Evolutionary conservation across 1,284 basidiomycete species (phyloP).

Genomic region (Rugosomyces carneus): DNA sequence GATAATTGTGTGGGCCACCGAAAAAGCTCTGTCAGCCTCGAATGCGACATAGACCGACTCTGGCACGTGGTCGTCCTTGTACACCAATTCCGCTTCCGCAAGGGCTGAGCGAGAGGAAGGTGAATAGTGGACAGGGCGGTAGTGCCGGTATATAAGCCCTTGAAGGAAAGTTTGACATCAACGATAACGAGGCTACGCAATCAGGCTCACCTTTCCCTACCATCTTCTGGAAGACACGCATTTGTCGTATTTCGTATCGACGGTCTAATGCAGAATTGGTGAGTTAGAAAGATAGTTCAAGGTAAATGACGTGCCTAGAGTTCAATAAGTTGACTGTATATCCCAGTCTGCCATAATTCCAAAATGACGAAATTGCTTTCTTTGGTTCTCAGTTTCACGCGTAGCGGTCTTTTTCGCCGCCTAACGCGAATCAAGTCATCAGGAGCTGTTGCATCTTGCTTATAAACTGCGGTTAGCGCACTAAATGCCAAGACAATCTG

Average conservation of each 20-base stretch:
- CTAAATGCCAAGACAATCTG: conserved; percentile 24
- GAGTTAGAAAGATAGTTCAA: neutral
- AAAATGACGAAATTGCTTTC: conserved; percentile 74
- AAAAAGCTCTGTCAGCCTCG: conserved; percentile 37
- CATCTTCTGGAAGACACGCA: conserved; percentile 86
- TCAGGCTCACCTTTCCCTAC: conserved; percentile 62
- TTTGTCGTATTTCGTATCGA: conserved; percentile 84
- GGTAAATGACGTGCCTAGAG: conserved; percentile 59
- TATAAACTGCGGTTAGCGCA: conserved; percentile 11
- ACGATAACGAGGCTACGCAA: neutral
- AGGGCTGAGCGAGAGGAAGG: conserved; percentile 92
- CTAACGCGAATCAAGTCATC: conserved; percentile 61
- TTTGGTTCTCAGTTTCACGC: conserved; percentile 75
- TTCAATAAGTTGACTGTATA: conserved; percentile 75
- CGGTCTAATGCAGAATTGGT: conserved; percentile 48
- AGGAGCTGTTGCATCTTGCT: conserved; percentile 52
- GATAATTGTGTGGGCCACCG: conserved; percentile 16
- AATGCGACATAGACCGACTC: conserved; percentile 87
- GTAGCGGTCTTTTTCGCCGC: conserved; percentile 74
- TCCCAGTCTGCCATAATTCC: conserved; percentile 95
- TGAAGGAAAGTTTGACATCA: neutral
- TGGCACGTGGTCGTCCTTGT: conserved; percentile 85
- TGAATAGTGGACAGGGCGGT: conserved; percentile 93
- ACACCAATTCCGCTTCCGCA: conserved; percentile 92
- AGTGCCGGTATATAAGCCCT: conserved; percentile 83